Conservation (phyloP, 352 stramenopile genomes). For the Halophytophthora polymorphica region DNA sequence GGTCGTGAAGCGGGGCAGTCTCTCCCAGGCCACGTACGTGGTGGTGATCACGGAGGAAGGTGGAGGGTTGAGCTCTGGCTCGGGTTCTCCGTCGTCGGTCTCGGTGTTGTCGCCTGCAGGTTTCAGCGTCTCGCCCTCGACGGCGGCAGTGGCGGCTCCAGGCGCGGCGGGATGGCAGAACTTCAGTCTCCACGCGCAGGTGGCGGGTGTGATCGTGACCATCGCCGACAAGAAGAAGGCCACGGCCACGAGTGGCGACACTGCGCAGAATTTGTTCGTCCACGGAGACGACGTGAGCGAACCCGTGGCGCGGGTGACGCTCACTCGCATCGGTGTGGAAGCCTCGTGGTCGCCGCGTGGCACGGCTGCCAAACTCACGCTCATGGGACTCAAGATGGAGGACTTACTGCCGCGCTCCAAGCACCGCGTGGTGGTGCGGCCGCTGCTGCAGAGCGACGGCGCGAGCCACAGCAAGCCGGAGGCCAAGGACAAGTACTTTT, state of each 20-base stretch:
- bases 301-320: slow-evolving; percentile 59
- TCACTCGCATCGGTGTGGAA: slow-evolving; percentile 64
- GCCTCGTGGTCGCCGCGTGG: slow-evolving; percentile 34
- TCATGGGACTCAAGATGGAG: slow-evolving; percentile 76
- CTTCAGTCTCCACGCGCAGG: slow-evolving; percentile 63
- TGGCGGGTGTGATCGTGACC: slow-evolving; percentile 68
- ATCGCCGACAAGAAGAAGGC: slow-evolving; percentile 56
- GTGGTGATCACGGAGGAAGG: slow-evolving; percentile 52
- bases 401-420: slow-evolving; percentile 64
- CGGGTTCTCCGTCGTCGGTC: slow-evolving; percentile 15
- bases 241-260: slow-evolving; percentile 1
- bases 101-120: slow-evolving; percentile 16
- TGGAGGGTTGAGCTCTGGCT: background rate
- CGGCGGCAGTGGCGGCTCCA: slow-evolving; percentile 2
- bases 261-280: slow-evolving; percentile 21
- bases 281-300: slow-evolving; percentile 29
- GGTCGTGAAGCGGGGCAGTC: slow-evolving; percentile 65
- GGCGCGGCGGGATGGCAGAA: slow-evolving; percentile 40
- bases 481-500: slow-evolving; percentile 46
- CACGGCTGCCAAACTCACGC: slow-evolving; percentile 56
- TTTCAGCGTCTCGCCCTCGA: slow-evolving; percentile 17
- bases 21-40: slow-evolving; percentile 71
- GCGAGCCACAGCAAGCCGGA: slow-evolving; percentile 8
- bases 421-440: slow-evolving; percentile 62
- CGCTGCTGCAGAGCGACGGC: slow-evolving; percentile 29